Conservation (phyloP, 352 stramenopile genomes). For the Globisporangium nodosum region DNA sequence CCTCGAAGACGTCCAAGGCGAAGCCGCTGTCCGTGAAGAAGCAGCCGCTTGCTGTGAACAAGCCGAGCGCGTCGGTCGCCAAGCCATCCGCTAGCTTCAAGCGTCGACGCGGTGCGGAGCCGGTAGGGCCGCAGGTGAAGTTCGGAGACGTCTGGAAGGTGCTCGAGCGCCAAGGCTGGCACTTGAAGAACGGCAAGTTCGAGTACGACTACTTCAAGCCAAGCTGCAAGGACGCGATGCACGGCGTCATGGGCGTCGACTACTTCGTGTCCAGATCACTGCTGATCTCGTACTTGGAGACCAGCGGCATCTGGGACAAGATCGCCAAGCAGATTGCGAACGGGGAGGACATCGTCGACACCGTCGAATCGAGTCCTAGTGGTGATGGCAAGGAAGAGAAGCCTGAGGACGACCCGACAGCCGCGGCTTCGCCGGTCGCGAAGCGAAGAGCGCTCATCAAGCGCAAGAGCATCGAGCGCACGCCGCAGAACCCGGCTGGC, state of each 20-base stretch:
- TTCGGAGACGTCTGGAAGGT: conserved; percentile 55
- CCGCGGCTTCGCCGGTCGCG: neutral
- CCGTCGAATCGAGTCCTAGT: neutral
- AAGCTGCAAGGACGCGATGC: conserved; percentile 23
- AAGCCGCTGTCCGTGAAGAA: neutral
- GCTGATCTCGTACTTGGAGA: conserved; percentile 47
- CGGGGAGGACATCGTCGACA: conserved; percentile 23
- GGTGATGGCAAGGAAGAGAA: neutral
- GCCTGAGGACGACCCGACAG: neutral
- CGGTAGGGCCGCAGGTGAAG: conserved; percentile 29
- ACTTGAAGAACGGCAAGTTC: conserved; percentile 28
- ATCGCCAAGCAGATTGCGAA: conserved; percentile 33
- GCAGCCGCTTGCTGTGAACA: neutral
- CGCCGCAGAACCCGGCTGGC: neutral
- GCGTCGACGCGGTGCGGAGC: neutral
- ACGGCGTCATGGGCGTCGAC: conserved; percentile 32
- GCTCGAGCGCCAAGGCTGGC: conserved; percentile 48
- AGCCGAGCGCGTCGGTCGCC: neutral
- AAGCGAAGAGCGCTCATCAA: conserved; percentile 6
- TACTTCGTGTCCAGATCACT: conserved; percentile 41
- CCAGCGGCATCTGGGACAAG: conserved; percentile 42
- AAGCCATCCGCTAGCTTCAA: neutral
- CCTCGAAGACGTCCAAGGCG: neutral
- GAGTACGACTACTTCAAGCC: conserved; percentile 75
- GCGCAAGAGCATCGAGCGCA: conserved; percentile 11